Conservation (phyloP, 768 basidiomycete species). For the Rhodotorula babjevae region DNA sequence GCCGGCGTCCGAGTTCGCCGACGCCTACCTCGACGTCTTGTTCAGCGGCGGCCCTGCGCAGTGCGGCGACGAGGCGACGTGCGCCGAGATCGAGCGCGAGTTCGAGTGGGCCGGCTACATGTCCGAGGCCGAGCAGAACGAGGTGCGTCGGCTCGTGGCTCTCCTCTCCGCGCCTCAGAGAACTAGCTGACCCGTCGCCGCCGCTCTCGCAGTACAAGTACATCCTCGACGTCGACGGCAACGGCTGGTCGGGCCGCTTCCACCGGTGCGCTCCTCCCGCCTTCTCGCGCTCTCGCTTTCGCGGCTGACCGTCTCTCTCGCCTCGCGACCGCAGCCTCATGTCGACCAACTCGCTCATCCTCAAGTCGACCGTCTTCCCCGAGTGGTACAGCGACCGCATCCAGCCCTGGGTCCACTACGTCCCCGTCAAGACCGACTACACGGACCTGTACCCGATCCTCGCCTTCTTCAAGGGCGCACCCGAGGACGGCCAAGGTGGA, state of each 20-base stretch:
- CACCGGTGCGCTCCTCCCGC: constrained; percentile 51
- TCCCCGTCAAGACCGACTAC: constrained; percentile 43
- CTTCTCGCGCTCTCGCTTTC: neutral
- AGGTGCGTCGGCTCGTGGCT: neutral
- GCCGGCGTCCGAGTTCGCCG: constrained; percentile 8
- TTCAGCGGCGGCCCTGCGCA: constrained; percentile 25
- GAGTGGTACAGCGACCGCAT: constrained; percentile 68
- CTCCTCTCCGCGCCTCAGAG: neutral
- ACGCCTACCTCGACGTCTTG: constrained; percentile 28
- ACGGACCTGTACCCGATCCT: constrained; percentile 59
- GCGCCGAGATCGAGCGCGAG: constrained; percentile 20
- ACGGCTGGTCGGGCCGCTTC: constrained; percentile 79
- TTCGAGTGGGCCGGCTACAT: constrained; percentile 35
- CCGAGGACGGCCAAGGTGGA: constrained; percentile 53
- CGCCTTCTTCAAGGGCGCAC: constrained; percentile 56
- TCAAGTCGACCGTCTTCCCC: constrained; percentile 37
- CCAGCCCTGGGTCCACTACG: constrained; percentile 70
- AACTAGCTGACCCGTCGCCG: too few species aligned
- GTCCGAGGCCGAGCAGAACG: constrained; percentile 28
- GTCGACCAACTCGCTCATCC: constrained; percentile 31
- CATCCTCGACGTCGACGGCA: constrained; percentile 83
- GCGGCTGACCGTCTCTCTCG: neutral
- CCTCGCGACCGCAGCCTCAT: constrained; percentile 14
- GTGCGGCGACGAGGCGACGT: constrained; percentile 22
- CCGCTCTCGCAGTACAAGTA: constrained; percentile 78